phyloP scores from a whole-genome alignment of 202 grass and related monocot species.

The Dendrocalamus latiflorus region DNA sequence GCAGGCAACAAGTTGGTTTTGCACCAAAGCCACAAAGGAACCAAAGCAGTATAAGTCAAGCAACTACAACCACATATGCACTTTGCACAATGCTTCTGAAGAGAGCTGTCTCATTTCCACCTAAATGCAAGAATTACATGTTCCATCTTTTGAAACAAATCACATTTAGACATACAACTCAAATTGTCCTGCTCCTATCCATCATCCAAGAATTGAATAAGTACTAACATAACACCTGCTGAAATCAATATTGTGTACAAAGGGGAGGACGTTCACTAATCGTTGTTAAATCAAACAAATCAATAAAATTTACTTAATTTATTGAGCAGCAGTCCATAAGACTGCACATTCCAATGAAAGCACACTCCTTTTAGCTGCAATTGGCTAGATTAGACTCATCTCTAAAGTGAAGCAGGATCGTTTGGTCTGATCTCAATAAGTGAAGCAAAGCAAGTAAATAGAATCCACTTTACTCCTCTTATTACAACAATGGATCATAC shows the following conservation, averaged over 20 bases:
- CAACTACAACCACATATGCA: neutral
- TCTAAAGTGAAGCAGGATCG: constrained; percentile 1
- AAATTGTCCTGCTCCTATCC: neutral
- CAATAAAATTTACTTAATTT: too few relatives aligned
- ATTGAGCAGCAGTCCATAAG: neutral
- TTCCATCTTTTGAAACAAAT: neutral
- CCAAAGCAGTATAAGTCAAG: neutral
- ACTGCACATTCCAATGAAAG: neutral
- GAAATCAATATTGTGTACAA: neutral
- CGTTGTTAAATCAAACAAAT: too few relatives aligned
- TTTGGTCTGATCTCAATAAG: too few relatives aligned
- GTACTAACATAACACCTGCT: neutral
- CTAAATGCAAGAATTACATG: neutral
- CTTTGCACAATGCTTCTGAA: neutral
- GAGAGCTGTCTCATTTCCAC: neutral
- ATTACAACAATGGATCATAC: neutral
- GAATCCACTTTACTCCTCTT: neutral
- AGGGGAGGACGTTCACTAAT: neutral
- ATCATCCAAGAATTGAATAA: neutral
- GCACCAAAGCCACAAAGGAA: neutral
- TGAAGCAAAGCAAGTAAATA: neutral
- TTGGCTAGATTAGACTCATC: too few relatives aligned
- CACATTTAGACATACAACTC: neutral
- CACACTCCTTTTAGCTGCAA: neutral
- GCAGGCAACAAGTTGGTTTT: neutral